Evolutionary conservation across 257 asterid species (phyloP).

Genomic region (Ilex aquifolium): DNA sequence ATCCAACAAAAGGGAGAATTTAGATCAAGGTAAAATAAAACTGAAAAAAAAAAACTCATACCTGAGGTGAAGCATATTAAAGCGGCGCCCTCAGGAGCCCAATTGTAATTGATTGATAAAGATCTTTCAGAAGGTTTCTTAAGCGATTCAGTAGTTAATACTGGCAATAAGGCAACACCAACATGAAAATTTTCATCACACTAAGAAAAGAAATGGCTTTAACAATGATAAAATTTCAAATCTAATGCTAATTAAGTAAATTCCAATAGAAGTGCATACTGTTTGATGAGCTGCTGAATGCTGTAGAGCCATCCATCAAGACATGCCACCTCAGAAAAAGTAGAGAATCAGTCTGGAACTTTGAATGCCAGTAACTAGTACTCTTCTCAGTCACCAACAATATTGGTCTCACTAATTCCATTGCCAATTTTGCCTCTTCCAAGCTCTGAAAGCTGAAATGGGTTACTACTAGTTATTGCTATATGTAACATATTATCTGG

Average conservation of each 20-base stretch:
- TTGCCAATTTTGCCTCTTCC: slow-evolving; percentile 76
- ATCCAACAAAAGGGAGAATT: background rate
- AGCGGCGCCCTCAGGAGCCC: slow-evolving; percentile 76
- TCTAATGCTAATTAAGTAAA: background rate
- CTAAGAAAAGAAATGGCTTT: background rate
- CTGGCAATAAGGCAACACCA: slow-evolving; percentile 25
- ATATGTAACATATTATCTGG: background rate
- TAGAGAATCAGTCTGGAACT: slow-evolving; percentile 36
- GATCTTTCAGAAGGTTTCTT: slow-evolving; percentile 17
- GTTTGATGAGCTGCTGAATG: slow-evolving; percentile 13
- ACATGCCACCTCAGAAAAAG: slow-evolving; percentile 68
- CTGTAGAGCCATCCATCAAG: slow-evolving; percentile 29
- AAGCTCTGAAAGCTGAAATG: slow-evolving; percentile 44
- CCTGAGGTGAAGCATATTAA: slow-evolving; percentile 81
- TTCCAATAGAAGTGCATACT: slow-evolving; percentile 20
- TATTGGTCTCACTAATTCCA: slow-evolving; percentile 60
- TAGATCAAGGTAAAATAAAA: background rate
- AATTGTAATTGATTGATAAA: slow-evolving; percentile 33
- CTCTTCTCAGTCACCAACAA: slow-evolving; percentile 58
- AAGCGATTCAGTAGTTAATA: slow-evolving; percentile 46
- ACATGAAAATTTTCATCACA: background rate
- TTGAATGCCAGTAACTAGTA: slow-evolving; percentile 60
- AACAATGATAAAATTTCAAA: too few relatives aligned
- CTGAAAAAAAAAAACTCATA: slow-evolving; percentile 5
- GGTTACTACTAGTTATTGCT: slow-evolving; percentile 1